Conservation (phyloP, 495 filamentous ascomycete species). For the Aspergillus olivimuriae region DNA sequence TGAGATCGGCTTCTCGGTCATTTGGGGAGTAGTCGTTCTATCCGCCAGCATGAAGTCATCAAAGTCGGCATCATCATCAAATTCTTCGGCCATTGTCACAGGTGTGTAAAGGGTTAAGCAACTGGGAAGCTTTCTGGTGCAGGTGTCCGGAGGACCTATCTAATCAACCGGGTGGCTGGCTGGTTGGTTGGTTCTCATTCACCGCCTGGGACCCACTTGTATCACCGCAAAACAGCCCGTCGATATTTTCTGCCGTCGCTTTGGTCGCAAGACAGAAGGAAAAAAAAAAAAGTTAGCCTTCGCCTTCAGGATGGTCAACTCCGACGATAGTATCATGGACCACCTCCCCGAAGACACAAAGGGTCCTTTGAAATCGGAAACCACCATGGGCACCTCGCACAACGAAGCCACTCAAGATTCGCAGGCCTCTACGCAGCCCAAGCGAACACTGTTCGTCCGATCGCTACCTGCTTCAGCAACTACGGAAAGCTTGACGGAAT, state of each 20-base stretch:
- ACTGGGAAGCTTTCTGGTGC: neutral
- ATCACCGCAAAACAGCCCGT: conserved; percentile 5
- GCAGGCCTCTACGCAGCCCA: conserved; percentile 29
- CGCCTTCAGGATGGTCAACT: conserved; percentile 27
- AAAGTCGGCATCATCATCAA: conserved; percentile 48
- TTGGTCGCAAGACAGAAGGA: conserved; percentile 27
- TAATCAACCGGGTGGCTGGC: too few relatives aligned
- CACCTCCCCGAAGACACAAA: conserved; percentile 12
- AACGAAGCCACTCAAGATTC: conserved; percentile 15
- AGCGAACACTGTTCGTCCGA: conserved; percentile 81
- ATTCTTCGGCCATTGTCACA: conserved; percentile 52
- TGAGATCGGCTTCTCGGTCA: too few relatives aligned
- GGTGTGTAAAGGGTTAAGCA: neutral
- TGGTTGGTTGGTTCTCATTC: conserved; percentile 42
- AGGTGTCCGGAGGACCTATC: too few relatives aligned
- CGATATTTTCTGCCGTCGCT: conserved; percentile 42
- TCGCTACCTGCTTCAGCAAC: conserved; percentile 72
- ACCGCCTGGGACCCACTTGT: too few relatives aligned
- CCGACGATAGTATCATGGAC: conserved; percentile 6
- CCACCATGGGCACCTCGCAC: conserved; percentile 20
- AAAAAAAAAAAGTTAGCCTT: conserved; percentile 11
- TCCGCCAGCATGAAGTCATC: conserved; percentile 46
- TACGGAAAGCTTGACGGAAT: conserved; percentile 72
- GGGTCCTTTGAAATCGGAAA: conserved; percentile 6
- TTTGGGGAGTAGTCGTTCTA: conserved; percentile 13